A percentile compares a stretch with the other conserved stretches of the same genome.
Evolutionary conservation across 306 rosid genomes (phyloP).

Genomic region (Myrica gale): DNA sequence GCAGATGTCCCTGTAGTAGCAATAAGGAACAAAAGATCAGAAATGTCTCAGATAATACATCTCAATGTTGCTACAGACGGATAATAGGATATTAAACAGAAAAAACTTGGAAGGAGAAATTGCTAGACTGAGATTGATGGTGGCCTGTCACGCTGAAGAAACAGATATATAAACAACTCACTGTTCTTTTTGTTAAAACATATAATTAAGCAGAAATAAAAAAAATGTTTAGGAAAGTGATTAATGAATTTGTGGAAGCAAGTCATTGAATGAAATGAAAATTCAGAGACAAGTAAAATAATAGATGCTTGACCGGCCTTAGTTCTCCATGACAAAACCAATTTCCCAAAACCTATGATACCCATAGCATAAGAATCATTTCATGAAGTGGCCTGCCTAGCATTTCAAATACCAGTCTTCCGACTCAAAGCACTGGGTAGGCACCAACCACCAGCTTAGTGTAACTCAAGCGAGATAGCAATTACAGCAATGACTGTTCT

Average conservation of each 20-base stretch:
- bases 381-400: background rate
- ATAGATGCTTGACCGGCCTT: background rate
- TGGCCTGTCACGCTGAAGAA: background rate
- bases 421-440: background rate
- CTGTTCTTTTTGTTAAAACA: background rate
- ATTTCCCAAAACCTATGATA: background rate
- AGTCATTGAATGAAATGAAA: background rate
- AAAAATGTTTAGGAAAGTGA: background rate
- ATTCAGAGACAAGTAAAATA: background rate
- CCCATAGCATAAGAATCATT: background rate
- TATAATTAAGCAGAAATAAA: background rate
- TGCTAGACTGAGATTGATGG: background rate
- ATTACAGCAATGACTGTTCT: background rate
- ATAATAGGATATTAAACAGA: background rate
- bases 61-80: background rate
- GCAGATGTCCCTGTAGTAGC: conserved; percentile 81
- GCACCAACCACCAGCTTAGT: background rate
- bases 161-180: background rate
- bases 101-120: background rate
- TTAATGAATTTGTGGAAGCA: background rate
- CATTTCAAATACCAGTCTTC: background rate
- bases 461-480: background rate
- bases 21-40: conserved; percentile 4
- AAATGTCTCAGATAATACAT: background rate
- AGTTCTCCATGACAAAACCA: background rate